Percentiles rank a stretch among this genome's conserved stretches.
phyloP scores from a whole-genome alignment of 2,329 filamentous ascomycete genomes.

The Fusarium gaditjirri region DNA sequence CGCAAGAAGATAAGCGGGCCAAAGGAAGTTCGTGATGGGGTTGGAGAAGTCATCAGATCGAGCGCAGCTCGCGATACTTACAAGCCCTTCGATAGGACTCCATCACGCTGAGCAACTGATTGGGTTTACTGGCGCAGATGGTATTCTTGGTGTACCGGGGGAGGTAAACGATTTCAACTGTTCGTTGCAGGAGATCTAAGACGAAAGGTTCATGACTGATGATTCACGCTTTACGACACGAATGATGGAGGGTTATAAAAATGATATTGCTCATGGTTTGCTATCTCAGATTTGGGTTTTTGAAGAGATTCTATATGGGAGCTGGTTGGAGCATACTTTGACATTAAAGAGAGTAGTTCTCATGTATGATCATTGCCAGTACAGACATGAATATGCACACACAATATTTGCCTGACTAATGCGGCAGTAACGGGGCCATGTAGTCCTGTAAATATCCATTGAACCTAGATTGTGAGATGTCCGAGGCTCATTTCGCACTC shows the following conservation, averaged over 20 bases:
- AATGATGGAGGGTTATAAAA: conserved; percentile 32
- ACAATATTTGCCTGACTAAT: conserved; percentile 20
- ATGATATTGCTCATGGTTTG: conserved; percentile 29
- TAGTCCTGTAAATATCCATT: not conserved
- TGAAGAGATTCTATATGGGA: conserved; percentile 16
- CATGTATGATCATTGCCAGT: conserved; percentile 32
- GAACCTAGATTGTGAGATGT: not conserved
- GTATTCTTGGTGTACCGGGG: not conserved
- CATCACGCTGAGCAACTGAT: not conserved
- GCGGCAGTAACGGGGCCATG: conserved; percentile 1
- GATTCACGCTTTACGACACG: conserved; percentile 43
- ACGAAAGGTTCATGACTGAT: conserved; percentile 42
- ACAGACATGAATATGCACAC: conserved; percentile 8
- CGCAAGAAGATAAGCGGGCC: conserved; percentile 70
- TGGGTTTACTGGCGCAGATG: not conserved
- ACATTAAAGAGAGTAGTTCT: conserved; percentile 25
- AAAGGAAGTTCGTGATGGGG: conserved; percentile 66
- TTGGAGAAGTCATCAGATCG: conserved; percentile 65
- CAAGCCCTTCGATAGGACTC: conserved; percentile 11
- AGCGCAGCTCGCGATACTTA: conserved; percentile 43
- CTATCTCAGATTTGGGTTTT: conserved; percentile 28
- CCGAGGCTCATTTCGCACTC: not conserved
- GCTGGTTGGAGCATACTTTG: conserved; percentile 27
- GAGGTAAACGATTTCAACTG: not conserved
- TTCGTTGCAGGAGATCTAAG: conserved; percentile 3